Evolutionary conservation across 345 rosid species (phyloP).

Genomic region (Eucalyptus erythrocorys): DNA sequence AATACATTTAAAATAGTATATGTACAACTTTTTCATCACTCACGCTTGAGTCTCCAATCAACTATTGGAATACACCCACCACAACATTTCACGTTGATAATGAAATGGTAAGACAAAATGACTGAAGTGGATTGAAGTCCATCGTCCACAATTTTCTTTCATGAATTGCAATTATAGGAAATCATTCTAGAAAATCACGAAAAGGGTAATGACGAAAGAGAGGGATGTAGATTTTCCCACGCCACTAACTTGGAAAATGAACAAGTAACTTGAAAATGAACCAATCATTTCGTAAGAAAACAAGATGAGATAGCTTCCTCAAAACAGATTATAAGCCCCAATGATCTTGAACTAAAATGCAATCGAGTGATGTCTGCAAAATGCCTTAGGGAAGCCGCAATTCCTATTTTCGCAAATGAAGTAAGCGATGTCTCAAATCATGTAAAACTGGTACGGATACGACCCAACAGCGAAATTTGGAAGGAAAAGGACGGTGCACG

Average conservation of each 20-base stretch:
- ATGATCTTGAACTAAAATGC: not conserved
- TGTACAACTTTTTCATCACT: no score
- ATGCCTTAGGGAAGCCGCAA: not conserved
- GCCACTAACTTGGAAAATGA: not conserved
- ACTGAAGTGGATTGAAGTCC: not conserved
- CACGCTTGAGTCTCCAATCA: accelerated
- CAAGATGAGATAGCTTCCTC: not conserved
- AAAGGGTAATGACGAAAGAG: not conserved
- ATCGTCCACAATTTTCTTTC: not conserved
- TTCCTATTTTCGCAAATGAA: not conserved
- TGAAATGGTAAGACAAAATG: not conserved
- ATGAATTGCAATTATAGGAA: not conserved
- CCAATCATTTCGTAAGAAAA: not conserved
- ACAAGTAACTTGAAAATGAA: no score
- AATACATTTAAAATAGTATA: accelerated
- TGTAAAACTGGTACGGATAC: not conserved
- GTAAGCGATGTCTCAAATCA: not conserved
- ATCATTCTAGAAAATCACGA: not conserved
- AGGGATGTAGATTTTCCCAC: not conserved
- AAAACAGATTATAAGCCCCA: not conserved
- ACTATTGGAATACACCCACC: not conserved
- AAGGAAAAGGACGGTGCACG: not conserved
- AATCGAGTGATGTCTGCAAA: not conserved
- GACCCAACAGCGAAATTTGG: not conserved
- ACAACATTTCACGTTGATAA: not conserved